Conservation (phyloP, 176 grass and related monocot genomes). For the Cocos nucifera region DNA sequence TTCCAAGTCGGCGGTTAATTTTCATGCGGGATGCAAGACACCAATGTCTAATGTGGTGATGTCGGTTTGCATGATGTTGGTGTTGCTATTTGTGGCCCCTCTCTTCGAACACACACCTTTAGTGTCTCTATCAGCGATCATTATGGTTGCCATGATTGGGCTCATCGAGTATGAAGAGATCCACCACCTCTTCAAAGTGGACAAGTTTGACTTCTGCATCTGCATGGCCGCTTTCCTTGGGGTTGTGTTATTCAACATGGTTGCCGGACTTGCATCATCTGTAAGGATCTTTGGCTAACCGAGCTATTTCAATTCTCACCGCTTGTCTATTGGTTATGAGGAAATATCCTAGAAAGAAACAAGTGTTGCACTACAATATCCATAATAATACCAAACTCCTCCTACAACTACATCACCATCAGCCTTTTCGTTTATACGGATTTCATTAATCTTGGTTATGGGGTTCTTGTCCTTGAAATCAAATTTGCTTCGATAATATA, state of each 20-base stretch:
- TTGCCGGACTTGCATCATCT: slow-evolving; percentile 60
- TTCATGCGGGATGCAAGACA: slow-evolving; percentile 78
- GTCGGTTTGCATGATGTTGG: slow-evolving; percentile 88
- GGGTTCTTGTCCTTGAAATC: too few relatives aligned
- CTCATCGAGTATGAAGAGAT: slow-evolving; percentile 76
- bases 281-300: slow-evolving; percentile 21
- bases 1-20: slow-evolving; percentile 97
- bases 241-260: slow-evolving; percentile 88
- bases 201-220: slow-evolving; percentile 93
- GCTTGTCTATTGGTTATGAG: too few relatives aligned
- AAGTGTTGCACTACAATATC: too few relatives aligned
- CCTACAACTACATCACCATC: too few relatives aligned
- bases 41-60: slow-evolving; percentile 85
- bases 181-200: slow-evolving; percentile 63
- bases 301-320: too few relatives aligned
- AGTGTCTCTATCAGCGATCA: slow-evolving; percentile 76
- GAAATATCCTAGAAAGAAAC: too few relatives aligned
- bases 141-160: slow-evolving; percentile 85
- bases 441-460: too few relatives aligned
- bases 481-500: too few relatives aligned
- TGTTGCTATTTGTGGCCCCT: slow-evolving; percentile 84
- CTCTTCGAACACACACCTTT: slow-evolving; percentile 90
- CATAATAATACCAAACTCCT: too few relatives aligned
- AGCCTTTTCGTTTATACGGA: too few relatives aligned
- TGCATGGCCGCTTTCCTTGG: slow-evolving; percentile 84